Percentiles rank a stretch among this genome's conserved stretches.
Conservation (phyloP, 805 yeast genomes). For the Danielia reshetovae region DNA sequence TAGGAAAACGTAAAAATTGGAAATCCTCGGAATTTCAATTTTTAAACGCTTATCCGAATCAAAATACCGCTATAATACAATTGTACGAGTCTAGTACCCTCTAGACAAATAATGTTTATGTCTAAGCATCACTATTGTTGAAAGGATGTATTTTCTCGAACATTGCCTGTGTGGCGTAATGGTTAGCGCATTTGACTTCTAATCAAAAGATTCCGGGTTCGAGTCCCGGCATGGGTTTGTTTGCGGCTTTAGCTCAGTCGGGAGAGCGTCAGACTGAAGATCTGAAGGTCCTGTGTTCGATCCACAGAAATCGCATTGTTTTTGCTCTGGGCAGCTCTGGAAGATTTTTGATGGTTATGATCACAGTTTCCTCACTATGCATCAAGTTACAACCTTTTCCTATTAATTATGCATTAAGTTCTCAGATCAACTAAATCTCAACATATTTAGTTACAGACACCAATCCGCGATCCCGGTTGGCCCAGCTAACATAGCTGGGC, state of each 20-base stretch:
- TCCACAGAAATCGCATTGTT: conserved; percentile 12
- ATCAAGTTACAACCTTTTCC: no score
- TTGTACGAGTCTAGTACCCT: no score
- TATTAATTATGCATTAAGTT: not conserved
- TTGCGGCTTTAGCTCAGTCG: conserved; percentile 25
- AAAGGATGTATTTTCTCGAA: not conserved
- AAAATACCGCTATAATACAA: no score
- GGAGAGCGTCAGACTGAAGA: conserved; percentile 26
- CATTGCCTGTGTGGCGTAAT: conserved; percentile 18
- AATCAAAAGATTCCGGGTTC: conserved; percentile 20
- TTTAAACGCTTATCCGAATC: no score
- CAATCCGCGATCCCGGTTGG: conserved; percentile 66
- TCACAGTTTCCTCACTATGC: no score
- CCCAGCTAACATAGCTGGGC: conserved; percentile 60
- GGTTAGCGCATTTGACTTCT: conserved; percentile 20
- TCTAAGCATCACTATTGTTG: not conserved
- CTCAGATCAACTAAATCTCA: conserved; percentile 22
- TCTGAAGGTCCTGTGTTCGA: conserved; percentile 16
- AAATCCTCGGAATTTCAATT: no score
- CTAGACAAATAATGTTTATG: no score
- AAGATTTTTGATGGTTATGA: no score
- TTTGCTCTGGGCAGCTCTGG: not conserved
- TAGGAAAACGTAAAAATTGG: no score
- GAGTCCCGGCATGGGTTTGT: conserved; percentile 19
- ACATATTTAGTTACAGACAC: conserved; percentile 54